Conservation (phyloP, 2,329 filamentous ascomycete species). For the Cladosporium velox region DNA sequence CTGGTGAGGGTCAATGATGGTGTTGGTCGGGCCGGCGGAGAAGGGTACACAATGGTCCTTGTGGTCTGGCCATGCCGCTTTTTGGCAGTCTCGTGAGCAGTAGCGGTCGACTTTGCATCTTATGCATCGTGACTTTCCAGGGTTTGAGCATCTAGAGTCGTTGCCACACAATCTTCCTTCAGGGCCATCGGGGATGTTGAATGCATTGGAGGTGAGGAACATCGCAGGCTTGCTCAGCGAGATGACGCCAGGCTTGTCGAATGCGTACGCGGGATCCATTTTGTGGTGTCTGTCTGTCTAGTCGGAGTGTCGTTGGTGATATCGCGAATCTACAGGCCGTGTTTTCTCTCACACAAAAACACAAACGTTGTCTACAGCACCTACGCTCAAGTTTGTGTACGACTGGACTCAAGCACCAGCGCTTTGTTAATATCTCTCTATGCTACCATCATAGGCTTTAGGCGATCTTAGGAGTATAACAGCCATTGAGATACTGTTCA, state of each 20-base stretch:
- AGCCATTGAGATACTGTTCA: too few relatives aligned
- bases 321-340: neutral
- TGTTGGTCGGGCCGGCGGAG: constrained; percentile 10
- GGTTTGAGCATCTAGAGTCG: constrained; percentile 9
- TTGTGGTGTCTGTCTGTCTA: neutral
- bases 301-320: neutral
- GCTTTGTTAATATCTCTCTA: too few relatives aligned
- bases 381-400: too few relatives aligned
- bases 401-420: too few relatives aligned
- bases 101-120: constrained; percentile 37
- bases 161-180: constrained; percentile 17
- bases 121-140: constrained; percentile 28
- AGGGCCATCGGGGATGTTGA: constrained; percentile 15
- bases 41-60: constrained; percentile 35
- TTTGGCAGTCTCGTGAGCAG: constrained; percentile 40
- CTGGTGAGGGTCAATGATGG: constrained; percentile 12
- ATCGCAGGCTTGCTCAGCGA: constrained; percentile 18
- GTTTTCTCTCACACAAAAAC: neutral
- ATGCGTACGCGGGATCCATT: constrained; percentile 17
- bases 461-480: too few relatives aligned
- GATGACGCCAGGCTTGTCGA: constrained; percentile 10
- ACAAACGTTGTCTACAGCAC: neutral
- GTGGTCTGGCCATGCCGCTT: constrained; percentile 38
- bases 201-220: constrained; percentile 11
- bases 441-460: too few relatives aligned